Evolutionary conservation across 78 protist species (phyloP).

Genomic region (Mantamonas sphyraenae): DNA sequence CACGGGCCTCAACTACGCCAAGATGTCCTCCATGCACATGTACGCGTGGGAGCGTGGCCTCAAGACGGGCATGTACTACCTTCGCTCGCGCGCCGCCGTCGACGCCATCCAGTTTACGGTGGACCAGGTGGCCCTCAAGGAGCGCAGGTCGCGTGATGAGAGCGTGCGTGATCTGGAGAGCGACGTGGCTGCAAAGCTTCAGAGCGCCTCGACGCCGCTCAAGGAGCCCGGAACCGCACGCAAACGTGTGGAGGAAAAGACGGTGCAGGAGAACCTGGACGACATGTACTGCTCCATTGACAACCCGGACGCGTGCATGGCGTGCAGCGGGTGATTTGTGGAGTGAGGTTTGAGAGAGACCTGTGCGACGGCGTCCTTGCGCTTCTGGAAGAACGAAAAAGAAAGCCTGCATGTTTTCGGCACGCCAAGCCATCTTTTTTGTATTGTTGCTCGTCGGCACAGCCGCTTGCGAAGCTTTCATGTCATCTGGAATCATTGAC

Average conservation of each 20-base stretch:
- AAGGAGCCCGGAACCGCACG: too few species aligned
- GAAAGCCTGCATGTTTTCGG: too few species aligned
- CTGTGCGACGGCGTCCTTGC: too few species aligned
- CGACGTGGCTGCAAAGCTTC: background rate
- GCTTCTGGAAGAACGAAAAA: too few species aligned
- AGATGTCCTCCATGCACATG: constrained; percentile 96
- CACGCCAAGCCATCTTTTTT: too few species aligned
- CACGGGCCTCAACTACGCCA: constrained; percentile 73
- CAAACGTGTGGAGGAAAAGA: too few species aligned
- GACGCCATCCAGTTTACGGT: constrained; percentile 96
- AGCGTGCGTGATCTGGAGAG: background rate
- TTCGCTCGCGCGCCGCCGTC: constrained; percentile 91
- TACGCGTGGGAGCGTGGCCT: constrained; percentile 95
- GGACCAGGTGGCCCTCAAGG: constrained; percentile 31
- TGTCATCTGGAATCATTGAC: too few species aligned
- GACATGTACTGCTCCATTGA: constrained; percentile 8
- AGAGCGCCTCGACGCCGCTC: constrained; percentile 6
- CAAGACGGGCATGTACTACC: constrained; percentile 98
- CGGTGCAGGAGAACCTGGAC: background rate
- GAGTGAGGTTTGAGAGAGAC: too few species aligned
- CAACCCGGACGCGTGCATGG: constrained; percentile 15
- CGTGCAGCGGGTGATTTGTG: constrained; percentile 10
- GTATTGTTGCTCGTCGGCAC: too few species aligned
- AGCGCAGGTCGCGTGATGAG: background rate
- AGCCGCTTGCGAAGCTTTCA: too few species aligned